phyloP scores from a whole-genome alignment of 805 yeast species.

The Brettanomyces anomalus region DNA sequence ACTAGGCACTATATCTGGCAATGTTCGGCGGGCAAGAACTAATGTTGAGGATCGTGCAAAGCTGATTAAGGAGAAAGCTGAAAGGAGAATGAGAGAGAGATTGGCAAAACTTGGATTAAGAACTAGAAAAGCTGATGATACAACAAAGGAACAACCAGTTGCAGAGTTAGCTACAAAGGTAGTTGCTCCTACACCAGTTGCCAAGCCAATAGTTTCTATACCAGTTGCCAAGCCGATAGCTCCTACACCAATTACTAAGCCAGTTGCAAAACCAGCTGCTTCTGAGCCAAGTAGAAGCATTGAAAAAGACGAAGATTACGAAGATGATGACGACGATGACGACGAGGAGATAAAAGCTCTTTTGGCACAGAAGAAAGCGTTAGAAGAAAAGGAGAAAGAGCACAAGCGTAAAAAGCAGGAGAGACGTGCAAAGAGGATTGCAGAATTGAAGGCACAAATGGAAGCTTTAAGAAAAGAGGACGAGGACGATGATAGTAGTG shows the following conservation, averaged over 20 bases:
- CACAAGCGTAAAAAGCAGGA: conserved; percentile 50
- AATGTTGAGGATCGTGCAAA: conserved; percentile 65
- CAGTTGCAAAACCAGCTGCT: conserved; percentile 5
- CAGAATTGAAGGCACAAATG: conserved; percentile 55
- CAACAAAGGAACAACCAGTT: not conserved
- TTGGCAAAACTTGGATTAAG: conserved; percentile 69
- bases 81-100: conserved; percentile 75
- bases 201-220: conserved; percentile 4
- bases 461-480: conserved; percentile 39
- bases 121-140: not conserved
- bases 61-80: conserved; percentile 74
- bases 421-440: conserved; percentile 45
- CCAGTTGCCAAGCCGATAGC: conserved; percentile 8
- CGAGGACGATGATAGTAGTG: conserved; percentile 22
- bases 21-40: conserved; percentile 7
- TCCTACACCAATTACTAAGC: conserved; percentile 3
- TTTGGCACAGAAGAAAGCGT: conserved; percentile 37
- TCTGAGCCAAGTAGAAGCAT: conserved; percentile 4
- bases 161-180: not conserved
- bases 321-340: conserved; percentile 30
- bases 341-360: conserved; percentile 37
- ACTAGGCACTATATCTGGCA: not conserved
- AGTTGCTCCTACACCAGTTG: not conserved
- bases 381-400: conserved; percentile 28
- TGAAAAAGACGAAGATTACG: conserved; percentile 9